phyloP scores from a whole-genome alignment of 2,329 filamentous ascomycete species.

The Exutisphaerella laricina region DNA sequence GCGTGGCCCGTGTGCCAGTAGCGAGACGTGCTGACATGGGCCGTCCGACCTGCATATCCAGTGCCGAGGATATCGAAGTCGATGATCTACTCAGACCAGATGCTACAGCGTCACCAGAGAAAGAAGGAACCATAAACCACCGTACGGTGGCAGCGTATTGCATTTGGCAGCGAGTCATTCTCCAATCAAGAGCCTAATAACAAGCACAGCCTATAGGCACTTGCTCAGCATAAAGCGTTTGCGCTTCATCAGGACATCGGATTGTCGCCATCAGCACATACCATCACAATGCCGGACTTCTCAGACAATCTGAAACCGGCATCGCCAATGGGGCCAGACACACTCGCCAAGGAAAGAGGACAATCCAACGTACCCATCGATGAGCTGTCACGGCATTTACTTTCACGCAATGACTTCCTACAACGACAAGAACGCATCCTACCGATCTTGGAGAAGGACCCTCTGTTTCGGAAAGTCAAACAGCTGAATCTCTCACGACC shows the following conservation, averaged over 20 bases:
- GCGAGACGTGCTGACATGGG: neutral
- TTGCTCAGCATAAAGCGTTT: no score
- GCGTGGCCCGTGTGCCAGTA: no score
- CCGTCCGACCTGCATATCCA: neutral
- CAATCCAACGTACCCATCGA: conserved; percentile 41
- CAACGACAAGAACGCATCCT: conserved; percentile 45
- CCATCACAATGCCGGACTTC: conserved; percentile 43
- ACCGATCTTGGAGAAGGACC: conserved; percentile 41
- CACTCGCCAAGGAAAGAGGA: conserved; percentile 42
- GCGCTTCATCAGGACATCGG: no score
- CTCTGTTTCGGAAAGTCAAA: conserved; percentile 47
- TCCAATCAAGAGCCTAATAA: no score
- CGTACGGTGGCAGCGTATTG: no score
- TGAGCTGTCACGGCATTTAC: conserved; percentile 44
- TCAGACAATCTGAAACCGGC: conserved; percentile 45
- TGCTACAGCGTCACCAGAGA: no score
- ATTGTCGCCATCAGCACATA: neutral
- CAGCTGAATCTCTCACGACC: conserved; percentile 49
- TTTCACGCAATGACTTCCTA: conserved; percentile 45
- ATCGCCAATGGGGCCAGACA: conserved; percentile 41
- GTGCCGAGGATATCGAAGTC: conserved; percentile 12
- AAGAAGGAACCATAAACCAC: no score
- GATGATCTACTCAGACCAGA: no score
- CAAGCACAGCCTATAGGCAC: no score
- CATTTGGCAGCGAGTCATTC: no score